Percentiles rank a stretch among this genome's conserved stretches.
Evolutionary conservation across 352 stramenopile species (phyloP).

Genomic region (Phytophthora pseudosyringae): DNA sequence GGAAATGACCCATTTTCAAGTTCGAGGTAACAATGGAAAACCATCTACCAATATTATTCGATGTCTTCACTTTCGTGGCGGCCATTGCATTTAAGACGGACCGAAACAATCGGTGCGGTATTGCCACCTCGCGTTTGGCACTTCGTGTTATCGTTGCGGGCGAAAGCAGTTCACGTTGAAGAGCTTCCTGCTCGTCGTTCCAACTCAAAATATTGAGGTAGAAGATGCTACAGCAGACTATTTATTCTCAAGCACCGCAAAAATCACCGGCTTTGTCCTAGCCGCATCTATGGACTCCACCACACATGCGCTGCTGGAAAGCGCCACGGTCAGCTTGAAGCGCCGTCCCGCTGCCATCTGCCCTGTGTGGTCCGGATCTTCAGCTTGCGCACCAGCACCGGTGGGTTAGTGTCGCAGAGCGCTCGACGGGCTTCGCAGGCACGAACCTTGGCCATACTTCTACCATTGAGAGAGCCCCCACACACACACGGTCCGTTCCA

Average conservation of each 20-base stretch:
- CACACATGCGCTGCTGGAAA: constrained; percentile 18
- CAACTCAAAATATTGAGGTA: constrained; percentile 1
- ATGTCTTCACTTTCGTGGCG: neutral
- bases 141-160: constrained; percentile 14
- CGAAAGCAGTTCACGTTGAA: constrained; percentile 15
- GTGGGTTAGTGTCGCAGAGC: constrained; percentile 24
- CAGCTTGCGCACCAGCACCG: constrained; percentile 10
- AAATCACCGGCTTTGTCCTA: no score
- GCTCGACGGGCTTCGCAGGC: no score
- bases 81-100: constrained; percentile 8
- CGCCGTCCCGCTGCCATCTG: constrained; percentile 8
- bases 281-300: constrained; percentile 4
- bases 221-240: neutral
- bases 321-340: constrained; percentile 6
- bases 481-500: no score
- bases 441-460: constrained; percentile 9
- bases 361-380: constrained; percentile 19
- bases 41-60: no score
- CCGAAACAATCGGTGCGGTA: neutral
- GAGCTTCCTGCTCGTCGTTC: constrained; percentile 7
- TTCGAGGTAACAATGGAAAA: constrained; percentile 16
- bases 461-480: constrained; percentile 11
- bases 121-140: constrained; percentile 10
- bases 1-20: neutral
- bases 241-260: constrained; percentile 5